Conservation (phyloP, 2,329 filamentous ascomycete genomes). For the Didymella segeticola region DNA sequence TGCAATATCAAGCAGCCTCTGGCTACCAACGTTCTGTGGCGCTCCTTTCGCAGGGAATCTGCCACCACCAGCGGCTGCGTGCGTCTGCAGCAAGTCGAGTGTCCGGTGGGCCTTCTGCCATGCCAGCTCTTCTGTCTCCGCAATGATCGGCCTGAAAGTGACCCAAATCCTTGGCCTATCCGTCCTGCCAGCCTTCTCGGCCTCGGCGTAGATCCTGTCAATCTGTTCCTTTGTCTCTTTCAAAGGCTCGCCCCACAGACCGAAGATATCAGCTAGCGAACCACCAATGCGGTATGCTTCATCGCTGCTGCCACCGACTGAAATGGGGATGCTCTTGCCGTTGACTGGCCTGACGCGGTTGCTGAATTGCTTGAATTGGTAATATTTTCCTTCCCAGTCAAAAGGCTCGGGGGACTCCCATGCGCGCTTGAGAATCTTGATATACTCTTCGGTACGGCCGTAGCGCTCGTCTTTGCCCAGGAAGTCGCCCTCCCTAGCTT, state of each 20-base stretch:
- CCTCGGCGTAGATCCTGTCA: slow-evolving; percentile 65
- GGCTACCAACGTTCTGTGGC: slow-evolving; percentile 20
- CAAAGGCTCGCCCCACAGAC: slow-evolving; percentile 68
- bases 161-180: slow-evolving; percentile 69
- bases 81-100: slow-evolving; percentile 58
- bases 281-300: slow-evolving; percentile 67
- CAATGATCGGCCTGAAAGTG: slow-evolving; percentile 67
- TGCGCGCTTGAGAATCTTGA: slow-evolving; percentile 64
- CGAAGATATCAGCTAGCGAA: slow-evolving; percentile 66
- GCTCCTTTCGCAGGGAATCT: slow-evolving; percentile 10
- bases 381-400: slow-evolving; percentile 67
- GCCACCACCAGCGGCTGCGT: slow-evolving; percentile 35
- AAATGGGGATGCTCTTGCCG: slow-evolving; percentile 61
- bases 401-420: slow-evolving; percentile 65
- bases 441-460: slow-evolving; percentile 66
- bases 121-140: slow-evolving; percentile 67
- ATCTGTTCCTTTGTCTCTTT: slow-evolving; percentile 70
- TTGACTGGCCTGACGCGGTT: slow-evolving; percentile 62
- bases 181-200: slow-evolving; percentile 62
- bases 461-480: slow-evolving; percentile 65
- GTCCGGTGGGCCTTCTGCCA: slow-evolving; percentile 67
- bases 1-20: slow-evolving; percentile 22
- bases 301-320: slow-evolving; percentile 65
- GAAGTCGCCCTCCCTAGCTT: slow-evolving; percentile 67
- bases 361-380: slow-evolving; percentile 65